phyloP scores from a whole-genome alignment of 2,329 filamentous ascomycete genomes.

The Calonectria multiphialidica region DNA sequence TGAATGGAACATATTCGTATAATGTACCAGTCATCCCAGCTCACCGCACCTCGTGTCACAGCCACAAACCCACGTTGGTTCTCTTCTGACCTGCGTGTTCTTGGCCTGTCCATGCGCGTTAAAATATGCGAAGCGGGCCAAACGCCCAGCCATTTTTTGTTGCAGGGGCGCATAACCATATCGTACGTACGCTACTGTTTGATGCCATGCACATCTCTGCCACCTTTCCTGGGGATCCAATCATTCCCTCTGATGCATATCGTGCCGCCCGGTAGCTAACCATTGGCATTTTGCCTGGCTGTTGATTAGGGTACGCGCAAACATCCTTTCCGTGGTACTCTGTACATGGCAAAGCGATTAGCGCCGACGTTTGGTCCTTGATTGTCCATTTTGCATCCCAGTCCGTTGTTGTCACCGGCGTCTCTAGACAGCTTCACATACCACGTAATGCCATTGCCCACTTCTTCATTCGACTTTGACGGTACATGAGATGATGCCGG shows the following conservation, averaged over 20 bases:
- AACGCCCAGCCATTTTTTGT: neutral
- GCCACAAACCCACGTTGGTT: slow-evolving; percentile 13
- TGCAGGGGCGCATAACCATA: slow-evolving; percentile 2
- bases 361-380: neutral
- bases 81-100: neutral
- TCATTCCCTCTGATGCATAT: slow-evolving; percentile 11
- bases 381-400: neutral
- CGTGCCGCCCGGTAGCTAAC: slow-evolving; percentile 6
- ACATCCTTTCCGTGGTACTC: neutral
- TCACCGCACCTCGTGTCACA: slow-evolving; percentile 18
- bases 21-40: neutral
- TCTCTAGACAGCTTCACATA: neutral
- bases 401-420: neutral
- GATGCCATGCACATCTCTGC: slow-evolving; percentile 10
- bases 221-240: slow-evolving; percentile 16
- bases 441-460: slow-evolving; percentile 1
- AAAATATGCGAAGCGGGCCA: neutral
- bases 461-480: neutral
- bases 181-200: slow-evolving; percentile 2
- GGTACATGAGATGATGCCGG: slow-evolving; percentile 19
- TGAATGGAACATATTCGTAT: neutral
- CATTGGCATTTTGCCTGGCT: slow-evolving; percentile 18
- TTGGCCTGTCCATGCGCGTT: neutral
- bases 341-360: neutral
- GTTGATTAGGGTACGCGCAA: neutral